Evolutionary conservation across 192 early-diverging fungal species (phyloP).

Genomic region (Pilobolus umbonatus): DNA sequence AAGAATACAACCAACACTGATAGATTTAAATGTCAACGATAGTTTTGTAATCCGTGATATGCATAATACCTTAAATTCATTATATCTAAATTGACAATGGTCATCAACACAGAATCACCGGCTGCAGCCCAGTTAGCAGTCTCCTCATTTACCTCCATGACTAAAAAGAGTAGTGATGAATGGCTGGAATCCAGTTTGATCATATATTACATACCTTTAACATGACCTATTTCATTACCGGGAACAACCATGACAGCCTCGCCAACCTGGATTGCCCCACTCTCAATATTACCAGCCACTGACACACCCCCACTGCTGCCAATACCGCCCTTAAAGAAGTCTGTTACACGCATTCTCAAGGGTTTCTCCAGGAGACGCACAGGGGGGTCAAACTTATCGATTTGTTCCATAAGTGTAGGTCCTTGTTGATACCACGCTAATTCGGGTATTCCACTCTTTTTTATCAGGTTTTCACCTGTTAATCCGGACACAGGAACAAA

Average conservation of each 20-base stretch:
- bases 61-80: conserved; percentile 70
- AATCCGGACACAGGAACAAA: conserved; percentile 94
- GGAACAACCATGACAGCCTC: conserved; percentile 81
- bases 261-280: conserved; percentile 85
- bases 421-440: conserved; percentile 76
- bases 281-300: conserved; percentile 81
- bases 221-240: conserved; percentile 63
- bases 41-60: too few relatives aligned
- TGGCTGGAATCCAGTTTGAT: neutral
- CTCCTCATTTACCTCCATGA: conserved; percentile 69
- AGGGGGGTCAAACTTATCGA: conserved; percentile 73
- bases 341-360: conserved; percentile 80
- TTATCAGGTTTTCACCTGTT: conserved; percentile 80
- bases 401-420: conserved; percentile 65
- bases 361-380: conserved; percentile 71
- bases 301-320: conserved; percentile 70
- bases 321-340: conserved; percentile 87
- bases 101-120: conserved; percentile 85
- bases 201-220: conserved; percentile 57
- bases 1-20: conserved; percentile 76
- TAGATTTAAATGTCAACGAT: neutral
- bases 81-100: conserved; percentile 67
- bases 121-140: conserved; percentile 83
- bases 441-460: conserved; percentile 35
- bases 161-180: conserved; percentile 33